Percentiles rank a stretch among this genome's conserved stretches.
Conservation (phyloP, 257 asterid species). For the Solanum virginianum region DNA sequence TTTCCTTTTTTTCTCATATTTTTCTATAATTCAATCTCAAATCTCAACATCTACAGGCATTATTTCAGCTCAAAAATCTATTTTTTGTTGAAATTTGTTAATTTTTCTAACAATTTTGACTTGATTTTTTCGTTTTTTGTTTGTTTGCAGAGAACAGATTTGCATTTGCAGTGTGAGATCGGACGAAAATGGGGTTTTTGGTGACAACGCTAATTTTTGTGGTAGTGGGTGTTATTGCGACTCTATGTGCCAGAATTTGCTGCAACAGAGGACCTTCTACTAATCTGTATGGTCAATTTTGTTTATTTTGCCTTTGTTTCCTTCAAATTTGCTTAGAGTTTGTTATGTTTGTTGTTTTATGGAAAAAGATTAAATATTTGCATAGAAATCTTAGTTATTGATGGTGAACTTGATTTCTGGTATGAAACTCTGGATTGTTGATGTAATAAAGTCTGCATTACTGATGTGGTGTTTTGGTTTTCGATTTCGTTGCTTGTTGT, state of each 20-base stretch:
- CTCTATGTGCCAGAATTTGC: constrained; percentile 66
- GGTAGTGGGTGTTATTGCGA: constrained; percentile 65
- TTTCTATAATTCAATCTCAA: not conserved
- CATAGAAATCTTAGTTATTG: not conserved
- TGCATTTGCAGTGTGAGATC: not conserved
- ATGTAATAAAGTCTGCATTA: not conserved
- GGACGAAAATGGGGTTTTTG: constrained; percentile 49
- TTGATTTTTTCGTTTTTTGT: not conserved
- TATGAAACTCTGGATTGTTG: not conserved
- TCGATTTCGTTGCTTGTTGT: not conserved
- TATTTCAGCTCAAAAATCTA: not conserved
- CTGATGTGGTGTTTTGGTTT: not conserved
- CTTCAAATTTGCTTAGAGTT: not conserved
- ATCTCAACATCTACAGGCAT: not conserved
- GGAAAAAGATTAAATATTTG: not conserved
- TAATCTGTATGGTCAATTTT: constrained; percentile 50
- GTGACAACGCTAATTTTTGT: constrained; percentile 65
- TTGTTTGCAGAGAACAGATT: not conserved
- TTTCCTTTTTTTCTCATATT: not conserved
- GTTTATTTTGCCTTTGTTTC: not conserved
- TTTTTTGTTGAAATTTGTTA: not conserved
- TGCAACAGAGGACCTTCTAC: constrained; percentile 88
- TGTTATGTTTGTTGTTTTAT: not conserved
- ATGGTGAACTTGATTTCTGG: not conserved
- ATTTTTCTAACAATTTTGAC: not conserved